Evolutionary conservation across 2,329 filamentous ascomycete species (phyloP).

Genomic region (Sarocladium kiliense): DNA sequence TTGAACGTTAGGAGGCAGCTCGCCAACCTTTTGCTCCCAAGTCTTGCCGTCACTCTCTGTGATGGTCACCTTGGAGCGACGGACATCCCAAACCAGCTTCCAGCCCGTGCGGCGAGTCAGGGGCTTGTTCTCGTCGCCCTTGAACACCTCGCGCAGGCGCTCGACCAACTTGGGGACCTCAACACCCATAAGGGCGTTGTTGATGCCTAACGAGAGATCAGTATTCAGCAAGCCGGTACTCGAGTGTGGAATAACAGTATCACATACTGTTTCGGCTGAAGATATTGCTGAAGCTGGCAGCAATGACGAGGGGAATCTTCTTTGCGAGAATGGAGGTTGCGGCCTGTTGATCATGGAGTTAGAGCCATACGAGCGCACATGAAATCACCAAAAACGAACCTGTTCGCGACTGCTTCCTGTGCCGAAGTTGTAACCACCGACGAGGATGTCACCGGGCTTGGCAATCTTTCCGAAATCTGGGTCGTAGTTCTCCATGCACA

Average conservation of each 20-base stretch:
- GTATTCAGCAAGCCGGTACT: too few species aligned
- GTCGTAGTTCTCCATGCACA: conserved; percentile 95
- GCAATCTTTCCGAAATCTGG: conserved; percentile 59
- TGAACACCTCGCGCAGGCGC: conserved; percentile 58
- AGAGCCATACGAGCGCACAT: too few species aligned
- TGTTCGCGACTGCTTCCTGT: conserved; percentile 71
- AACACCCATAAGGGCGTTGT: conserved; percentile 70
- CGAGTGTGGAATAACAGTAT: too few species aligned
- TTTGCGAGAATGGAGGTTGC: conserved; percentile 82
- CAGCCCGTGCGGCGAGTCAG: conserved; percentile 74
- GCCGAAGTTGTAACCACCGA: conserved; percentile 85
- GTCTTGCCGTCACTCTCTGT: conserved; percentile 62
- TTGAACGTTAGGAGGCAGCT: conserved; percentile 81
- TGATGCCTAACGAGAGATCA: too few species aligned
- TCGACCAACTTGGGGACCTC: conserved; percentile 64
- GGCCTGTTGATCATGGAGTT: too few species aligned
- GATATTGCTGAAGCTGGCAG: conserved; percentile 79
- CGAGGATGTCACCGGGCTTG: conserved; percentile 70
- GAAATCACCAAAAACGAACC: background rate
- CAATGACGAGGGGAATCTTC: conserved; percentile 72
- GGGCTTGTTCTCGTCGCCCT: conserved; percentile 37
- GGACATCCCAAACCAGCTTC: conserved; percentile 78
- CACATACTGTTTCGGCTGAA: conserved; percentile 59
- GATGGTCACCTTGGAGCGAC: conserved; percentile 63
- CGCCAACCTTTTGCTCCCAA: conserved; percentile 79